Percentiles rank a stretch among this genome's conserved stretches.
These are phyloP conservation scores for Halophytophthora batemanensis DNA, from an alignment of 352 stramenopile species.

Conservation along the genomic window DNA sequence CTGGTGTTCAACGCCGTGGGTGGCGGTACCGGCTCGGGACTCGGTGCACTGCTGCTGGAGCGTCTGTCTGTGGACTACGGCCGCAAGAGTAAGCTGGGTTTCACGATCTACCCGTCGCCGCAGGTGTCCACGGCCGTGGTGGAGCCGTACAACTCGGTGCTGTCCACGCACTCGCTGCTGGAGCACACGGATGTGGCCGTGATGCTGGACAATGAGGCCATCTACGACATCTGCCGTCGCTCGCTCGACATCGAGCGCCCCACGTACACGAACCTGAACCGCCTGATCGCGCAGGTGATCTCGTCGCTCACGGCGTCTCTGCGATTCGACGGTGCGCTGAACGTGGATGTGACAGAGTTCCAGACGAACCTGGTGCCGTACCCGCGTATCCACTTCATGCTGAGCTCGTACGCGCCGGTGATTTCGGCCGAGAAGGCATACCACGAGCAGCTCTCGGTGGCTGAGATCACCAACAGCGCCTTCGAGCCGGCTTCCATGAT, in stretches of 20 bases:
- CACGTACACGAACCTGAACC: conserved; percentile 99
- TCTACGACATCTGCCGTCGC: conserved; percentile 97
- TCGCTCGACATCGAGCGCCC: conserved; percentile 97
- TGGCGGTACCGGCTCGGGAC: conserved; percentile 94
- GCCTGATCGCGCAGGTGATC: conserved; percentile 97
- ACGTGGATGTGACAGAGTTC: conserved; percentile 99
- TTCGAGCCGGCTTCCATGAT: conserved; percentile 99
- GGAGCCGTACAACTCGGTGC: conserved; percentile 98
- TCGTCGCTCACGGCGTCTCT: conserved; percentile 97
- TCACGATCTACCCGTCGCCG: conserved; percentile 95
- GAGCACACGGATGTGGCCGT: conserved; percentile 98
- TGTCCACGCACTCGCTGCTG: conserved; percentile 96
- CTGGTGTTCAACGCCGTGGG: conserved; percentile 96
- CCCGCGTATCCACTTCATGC: conserved; percentile 99
- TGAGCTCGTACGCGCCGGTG: conserved; percentile 97
- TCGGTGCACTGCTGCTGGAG: conserved; percentile 95
- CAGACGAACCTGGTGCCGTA: conserved; percentile 99
- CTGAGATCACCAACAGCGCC: conserved; percentile 98
- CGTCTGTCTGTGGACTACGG: conserved; percentile 95
- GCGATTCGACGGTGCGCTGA: conserved; percentile 97
- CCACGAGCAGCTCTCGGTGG: conserved; percentile 96
- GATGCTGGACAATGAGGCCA: conserved; percentile 98
- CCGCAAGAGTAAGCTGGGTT: conserved; percentile 96
- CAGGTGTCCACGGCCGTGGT: conserved; percentile 96
- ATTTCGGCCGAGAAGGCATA: conserved; percentile 98